Conservation (phyloP, 2,329 filamentous ascomycete species). For the Verticillium tricorpus region DNA sequence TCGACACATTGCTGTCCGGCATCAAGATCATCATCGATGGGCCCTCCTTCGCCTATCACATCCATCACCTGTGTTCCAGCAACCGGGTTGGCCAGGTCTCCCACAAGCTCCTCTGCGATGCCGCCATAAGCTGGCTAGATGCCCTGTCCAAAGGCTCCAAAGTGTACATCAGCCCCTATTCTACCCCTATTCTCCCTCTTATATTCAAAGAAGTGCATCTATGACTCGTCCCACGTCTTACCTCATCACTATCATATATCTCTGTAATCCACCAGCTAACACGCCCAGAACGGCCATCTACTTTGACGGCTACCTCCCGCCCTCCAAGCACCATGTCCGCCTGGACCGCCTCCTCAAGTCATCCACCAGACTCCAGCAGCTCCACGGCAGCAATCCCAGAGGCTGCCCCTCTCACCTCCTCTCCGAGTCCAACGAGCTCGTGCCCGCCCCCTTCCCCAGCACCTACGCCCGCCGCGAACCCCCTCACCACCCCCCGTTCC, state of each 20-base stretch:
- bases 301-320: constrained; percentile 81
- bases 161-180: constrained; percentile 47
- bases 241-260: constrained; percentile 6
- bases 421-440: constrained; percentile 5
- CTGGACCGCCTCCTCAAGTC: constrained; percentile 55
- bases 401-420: constrained; percentile 20
- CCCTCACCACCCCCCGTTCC: constrained; percentile 55
- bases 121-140: constrained; percentile 59
- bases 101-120: constrained; percentile 58
- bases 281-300: constrained; percentile 60
- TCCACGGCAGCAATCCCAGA: constrained; percentile 25
- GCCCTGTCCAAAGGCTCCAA: constrained; percentile 49
- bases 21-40: constrained; percentile 63
- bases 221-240: neutral
- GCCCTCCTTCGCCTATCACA: constrained; percentile 70
- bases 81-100: constrained; percentile 53
- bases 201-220: neutral
- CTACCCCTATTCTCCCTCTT: neutral
- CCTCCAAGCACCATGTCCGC: constrained; percentile 58
- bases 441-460: constrained; percentile 18
- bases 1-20: constrained; percentile 32
- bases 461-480: constrained; percentile 22
- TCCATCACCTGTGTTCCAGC: constrained; percentile 53
- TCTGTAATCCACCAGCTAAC: constrained; percentile 2
- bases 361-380: constrained; percentile 50